Conservation (phyloP, 2,329 filamentous ascomycete species). For the Sclerotinia glacialis region DNA sequence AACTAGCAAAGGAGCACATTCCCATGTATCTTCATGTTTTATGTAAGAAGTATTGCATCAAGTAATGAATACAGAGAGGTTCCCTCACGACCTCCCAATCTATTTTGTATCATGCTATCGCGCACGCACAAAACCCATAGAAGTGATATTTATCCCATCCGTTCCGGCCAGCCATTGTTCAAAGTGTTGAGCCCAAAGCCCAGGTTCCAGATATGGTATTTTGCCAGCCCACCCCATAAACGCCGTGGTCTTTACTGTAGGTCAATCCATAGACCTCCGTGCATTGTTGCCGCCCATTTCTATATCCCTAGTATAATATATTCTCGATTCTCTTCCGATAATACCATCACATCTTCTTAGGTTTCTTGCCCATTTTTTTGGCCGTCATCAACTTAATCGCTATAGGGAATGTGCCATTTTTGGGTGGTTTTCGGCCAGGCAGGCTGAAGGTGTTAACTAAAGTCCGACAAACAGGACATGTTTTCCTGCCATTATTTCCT, state of each 20-base stretch:
- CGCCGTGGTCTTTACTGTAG: slow-evolving; percentile 7
- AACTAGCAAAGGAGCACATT: neutral
- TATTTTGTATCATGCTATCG: neutral
- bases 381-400: slow-evolving; percentile 62
- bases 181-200: neutral
- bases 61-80: neutral
- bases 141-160: neutral
- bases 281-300: neutral
- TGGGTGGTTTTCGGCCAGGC: slow-evolving; percentile 35
- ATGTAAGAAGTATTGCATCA: neutral
- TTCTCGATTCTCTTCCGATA: neutral
- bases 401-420: slow-evolving; percentile 55
- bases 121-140: neutral
- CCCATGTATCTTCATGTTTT: neutral
- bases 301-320: neutral
- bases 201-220: slow-evolving; percentile 14
- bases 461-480: slow-evolving; percentile 63
- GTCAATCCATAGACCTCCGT: neutral
- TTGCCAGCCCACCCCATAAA: neutral
- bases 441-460: slow-evolving; percentile 53
- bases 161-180: neutral
- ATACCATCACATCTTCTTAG: neutral
- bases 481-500: slow-evolving; percentile 48
- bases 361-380: slow-evolving; percentile 50
- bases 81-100: neutral